These are phyloP conservation scores for Omphalotus guepiniiformis DNA, from an alignment of 768 basidiomycete species.

Conservation along the genomic window DNA sequence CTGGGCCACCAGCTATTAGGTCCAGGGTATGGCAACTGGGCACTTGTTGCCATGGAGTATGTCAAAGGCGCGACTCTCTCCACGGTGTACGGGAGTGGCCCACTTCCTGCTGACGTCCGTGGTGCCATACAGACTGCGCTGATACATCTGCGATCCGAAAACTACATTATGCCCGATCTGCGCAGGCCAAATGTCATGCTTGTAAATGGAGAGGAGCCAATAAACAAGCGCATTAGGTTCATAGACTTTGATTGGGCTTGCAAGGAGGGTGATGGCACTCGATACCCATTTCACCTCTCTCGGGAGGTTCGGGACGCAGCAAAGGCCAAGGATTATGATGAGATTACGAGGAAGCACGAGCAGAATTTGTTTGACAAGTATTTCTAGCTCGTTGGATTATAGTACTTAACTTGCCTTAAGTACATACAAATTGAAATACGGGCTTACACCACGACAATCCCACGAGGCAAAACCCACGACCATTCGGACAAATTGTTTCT, in stretches of 20 bases:
- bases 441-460: no score
- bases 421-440: no score
- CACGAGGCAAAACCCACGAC: no score
- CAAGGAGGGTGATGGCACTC: neutral
- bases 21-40: conserved; percentile 7
- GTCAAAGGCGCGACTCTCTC: conserved; percentile 14
- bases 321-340: neutral
- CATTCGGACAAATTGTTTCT: no score
- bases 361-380: conserved; percentile 6
- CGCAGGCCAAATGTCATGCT: conserved; percentile 6
- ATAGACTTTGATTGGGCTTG: conserved; percentile 8
- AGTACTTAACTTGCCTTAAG: no score
- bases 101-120: neutral
- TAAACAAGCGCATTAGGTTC: conserved; percentile 2
- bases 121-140: neutral
- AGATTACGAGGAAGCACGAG: conserved; percentile 1
- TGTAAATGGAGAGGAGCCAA: neutral
- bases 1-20: conserved; percentile 16
- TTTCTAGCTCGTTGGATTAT: no score
- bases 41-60: conserved; percentile 29
- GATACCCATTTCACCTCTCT: conserved; percentile 6
- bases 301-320: neutral
- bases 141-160: neutral
- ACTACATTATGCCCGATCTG: conserved; percentile 1
- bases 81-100: neutral